These are phyloP conservation scores for Coemansia sp. DNA, from an alignment of 192 early-diverging fungal species.

Conservation along the genomic window DNA sequence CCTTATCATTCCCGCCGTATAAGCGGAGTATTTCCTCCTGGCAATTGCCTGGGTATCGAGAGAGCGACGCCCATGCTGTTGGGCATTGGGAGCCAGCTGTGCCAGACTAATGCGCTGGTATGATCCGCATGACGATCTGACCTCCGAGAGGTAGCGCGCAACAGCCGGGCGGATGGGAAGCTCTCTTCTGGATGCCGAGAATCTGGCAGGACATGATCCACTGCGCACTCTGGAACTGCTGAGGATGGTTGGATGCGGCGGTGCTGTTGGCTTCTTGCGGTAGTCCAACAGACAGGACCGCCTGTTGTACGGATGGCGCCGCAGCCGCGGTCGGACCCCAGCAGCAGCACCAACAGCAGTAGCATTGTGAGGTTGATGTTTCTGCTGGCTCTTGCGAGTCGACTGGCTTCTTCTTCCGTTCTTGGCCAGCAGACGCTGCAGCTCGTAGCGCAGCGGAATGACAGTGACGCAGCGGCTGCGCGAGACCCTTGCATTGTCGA, in stretches of 20 bases:
- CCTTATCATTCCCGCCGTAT: not conserved
- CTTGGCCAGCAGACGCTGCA: constrained; percentile 30
- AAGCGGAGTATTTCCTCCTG: not conserved
- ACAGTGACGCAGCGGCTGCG: constrained; percentile 36
- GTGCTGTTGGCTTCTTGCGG: not conserved
- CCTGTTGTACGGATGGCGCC: constrained; percentile 1
- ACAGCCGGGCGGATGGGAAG: constrained; percentile 27
- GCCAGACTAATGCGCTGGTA: constrained; percentile 42
- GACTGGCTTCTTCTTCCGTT: not conserved
- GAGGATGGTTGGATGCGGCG: not conserved
- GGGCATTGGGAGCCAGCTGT: constrained; percentile 12
- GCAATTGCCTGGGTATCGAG: constrained; percentile 14
- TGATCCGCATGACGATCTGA: constrained; percentile 8
- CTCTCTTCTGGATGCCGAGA: constrained; percentile 9
- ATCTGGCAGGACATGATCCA: constrained; percentile 17
- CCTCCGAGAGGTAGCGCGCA: constrained; percentile 25
- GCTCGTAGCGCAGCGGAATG: constrained; percentile 38
- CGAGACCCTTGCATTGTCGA: not conserved
- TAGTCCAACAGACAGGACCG: constrained; percentile 11
- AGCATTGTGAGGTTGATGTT: too few species aligned
- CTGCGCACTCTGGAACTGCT: constrained; percentile 6
- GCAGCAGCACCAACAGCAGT: not conserved
- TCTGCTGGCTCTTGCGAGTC: not conserved
- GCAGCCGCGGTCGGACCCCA: not conserved
- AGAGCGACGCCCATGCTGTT: constrained; percentile 10